Evolutionary conservation across 2,329 filamentous ascomycete genomes (phyloP).

Genomic region (Colletotrichum tofieldiae): DNA sequence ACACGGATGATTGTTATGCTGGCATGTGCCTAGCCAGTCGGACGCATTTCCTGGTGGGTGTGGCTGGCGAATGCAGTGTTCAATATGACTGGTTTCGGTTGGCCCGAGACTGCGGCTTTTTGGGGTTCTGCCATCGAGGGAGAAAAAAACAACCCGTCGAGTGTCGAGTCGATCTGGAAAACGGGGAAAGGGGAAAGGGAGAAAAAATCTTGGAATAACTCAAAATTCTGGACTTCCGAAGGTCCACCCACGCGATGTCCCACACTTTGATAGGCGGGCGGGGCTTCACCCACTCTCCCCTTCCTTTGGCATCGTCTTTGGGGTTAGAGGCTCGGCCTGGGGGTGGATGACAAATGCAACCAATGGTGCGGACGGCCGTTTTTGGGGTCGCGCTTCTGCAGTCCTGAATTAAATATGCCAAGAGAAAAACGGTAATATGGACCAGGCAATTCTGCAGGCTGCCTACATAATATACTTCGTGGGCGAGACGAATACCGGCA

Average conservation of each 20-base stretch:
- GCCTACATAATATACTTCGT: background rate
- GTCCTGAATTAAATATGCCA: slow-evolving; percentile 29
- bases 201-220: background rate
- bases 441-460: background rate
- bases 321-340: too few species aligned
- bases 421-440: slow-evolving; percentile 1
- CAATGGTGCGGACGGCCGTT: slow-evolving; percentile 5
- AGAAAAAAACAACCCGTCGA: background rate
- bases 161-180: background rate
- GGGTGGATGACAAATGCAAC: background rate
- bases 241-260: background rate
- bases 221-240: background rate
- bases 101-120: too few species aligned
- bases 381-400: background rate
- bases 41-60: too few species aligned
- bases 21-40: background rate
- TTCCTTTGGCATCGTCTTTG: too few species aligned
- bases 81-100: background rate
- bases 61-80: too few species aligned
- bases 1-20: background rate
- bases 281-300: background rate
- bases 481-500: background rate
- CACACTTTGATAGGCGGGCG: background rate
- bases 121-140: background rate
- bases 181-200: background rate